Percentiles rank a stretch among this genome's conserved stretches.
phyloP scores from a whole-genome alignment of 1,284 basidiomycete genomes.

The Naganishia albida region DNA sequence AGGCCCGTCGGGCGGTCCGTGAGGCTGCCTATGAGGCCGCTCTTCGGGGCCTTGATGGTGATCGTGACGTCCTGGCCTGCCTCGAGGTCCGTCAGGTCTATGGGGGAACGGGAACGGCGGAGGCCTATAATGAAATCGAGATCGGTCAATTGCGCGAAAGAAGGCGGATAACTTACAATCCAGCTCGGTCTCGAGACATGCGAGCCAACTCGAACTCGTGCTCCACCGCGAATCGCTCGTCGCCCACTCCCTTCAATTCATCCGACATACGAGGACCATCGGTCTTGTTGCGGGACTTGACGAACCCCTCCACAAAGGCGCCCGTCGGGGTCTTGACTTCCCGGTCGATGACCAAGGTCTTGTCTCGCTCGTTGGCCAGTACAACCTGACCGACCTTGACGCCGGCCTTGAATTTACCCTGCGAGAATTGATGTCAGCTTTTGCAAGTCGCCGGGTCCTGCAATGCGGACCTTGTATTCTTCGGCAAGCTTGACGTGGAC shows the following conservation, averaged over 20 bases:
- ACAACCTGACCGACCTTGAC: slow-evolving; percentile 33
- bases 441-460: background rate
- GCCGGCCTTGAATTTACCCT: slow-evolving; percentile 30
- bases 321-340: slow-evolving; percentile 28
- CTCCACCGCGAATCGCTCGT: slow-evolving; percentile 9
- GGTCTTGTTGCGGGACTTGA: slow-evolving; percentile 6
- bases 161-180: background rate
- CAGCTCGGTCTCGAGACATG: background rate
- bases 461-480: slow-evolving; percentile 18
- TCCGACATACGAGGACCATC: background rate
- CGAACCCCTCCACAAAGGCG: slow-evolving; percentile 28
- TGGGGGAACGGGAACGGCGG: slow-evolving; percentile 4
- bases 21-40: slow-evolving; percentile 5
- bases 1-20: slow-evolving; percentile 13
- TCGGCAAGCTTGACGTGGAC: slow-evolving; percentile 30
- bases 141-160: background rate
- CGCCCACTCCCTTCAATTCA: background rate
- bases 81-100: background rate
- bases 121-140: background rate
- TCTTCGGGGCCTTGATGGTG: slow-evolving; percentile 12
- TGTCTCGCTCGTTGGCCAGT: slow-evolving; percentile 50
- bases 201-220: slow-evolving; percentile 7
- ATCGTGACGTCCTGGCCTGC: slow-evolving; percentile 1
- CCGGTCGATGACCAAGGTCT: slow-evolving; percentile 35
- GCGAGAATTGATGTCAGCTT: background rate